Percentiles rank a stretch among this genome's conserved stretches.
Evolutionary conservation across 2,329 filamentous ascomycete genomes (phyloP).

Genomic region (Fusarium miscanthi): DNA sequence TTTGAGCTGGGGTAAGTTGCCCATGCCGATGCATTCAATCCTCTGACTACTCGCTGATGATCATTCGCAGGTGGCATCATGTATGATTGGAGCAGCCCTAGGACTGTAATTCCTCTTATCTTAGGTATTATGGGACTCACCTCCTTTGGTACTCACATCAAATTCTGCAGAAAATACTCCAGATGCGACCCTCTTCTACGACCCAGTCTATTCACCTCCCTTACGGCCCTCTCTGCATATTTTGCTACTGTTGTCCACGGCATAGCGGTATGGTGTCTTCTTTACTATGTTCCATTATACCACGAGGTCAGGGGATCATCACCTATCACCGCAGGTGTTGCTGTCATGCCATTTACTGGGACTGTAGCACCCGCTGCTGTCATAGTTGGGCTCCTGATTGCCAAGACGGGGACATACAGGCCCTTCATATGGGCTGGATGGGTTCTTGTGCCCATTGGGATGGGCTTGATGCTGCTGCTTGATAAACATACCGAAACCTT

Average conservation of each 20-base stretch:
- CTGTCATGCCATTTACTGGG: slow-evolving; percentile 68
- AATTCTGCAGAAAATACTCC: slow-evolving; percentile 34
- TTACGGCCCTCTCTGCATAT: slow-evolving; percentile 37
- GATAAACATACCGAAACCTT: slow-evolving; percentile 60
- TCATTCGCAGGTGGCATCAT: slow-evolving; percentile 65
- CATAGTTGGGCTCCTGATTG: slow-evolving; percentile 65
- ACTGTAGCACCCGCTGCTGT: slow-evolving; percentile 72
- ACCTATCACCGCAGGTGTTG: slow-evolving; percentile 54
- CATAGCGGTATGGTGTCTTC: slow-evolving; percentile 37
- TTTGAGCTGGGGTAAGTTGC: slow-evolving; percentile 37
- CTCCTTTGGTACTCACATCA: slow-evolving; percentile 34
- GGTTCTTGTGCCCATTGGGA: slow-evolving; percentile 67
- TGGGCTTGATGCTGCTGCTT: slow-evolving; percentile 66
- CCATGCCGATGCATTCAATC: neutral
- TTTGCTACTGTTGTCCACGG: slow-evolving; percentile 40
- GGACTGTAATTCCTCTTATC: slow-evolving; percentile 70
- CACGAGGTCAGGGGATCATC: slow-evolving; percentile 39
- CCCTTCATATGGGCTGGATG: slow-evolving; percentile 72
- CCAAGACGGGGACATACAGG: slow-evolving; percentile 68
- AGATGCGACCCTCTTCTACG: slow-evolving; percentile 39
- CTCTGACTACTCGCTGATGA: slow-evolving; percentile 7
- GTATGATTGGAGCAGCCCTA: slow-evolving; percentile 72
- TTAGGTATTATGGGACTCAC: slow-evolving; percentile 60
- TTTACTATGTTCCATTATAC: slow-evolving; percentile 41
- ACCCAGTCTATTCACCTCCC: slow-evolving; percentile 40